Percentiles rank a stretch among this genome's conserved stretches.
Evolutionary conservation across 345 rosid species (phyloP).

Genomic region (Raphanus sativus): DNA sequence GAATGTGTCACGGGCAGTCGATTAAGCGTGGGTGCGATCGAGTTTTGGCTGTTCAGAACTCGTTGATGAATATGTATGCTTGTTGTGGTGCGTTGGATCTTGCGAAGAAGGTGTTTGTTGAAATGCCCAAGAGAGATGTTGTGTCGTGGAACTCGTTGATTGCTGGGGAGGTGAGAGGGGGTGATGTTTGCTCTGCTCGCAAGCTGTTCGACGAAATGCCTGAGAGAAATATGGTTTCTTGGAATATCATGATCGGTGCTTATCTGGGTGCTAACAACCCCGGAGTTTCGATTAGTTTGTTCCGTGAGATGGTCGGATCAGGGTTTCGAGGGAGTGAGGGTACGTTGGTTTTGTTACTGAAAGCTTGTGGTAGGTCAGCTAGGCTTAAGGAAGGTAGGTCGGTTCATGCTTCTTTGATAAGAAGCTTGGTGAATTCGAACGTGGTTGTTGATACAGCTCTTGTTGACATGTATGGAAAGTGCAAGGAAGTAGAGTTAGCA

Average conservation of each 20-base stretch:
- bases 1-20: constrained; percentile 60
- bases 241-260: constrained; percentile 65
- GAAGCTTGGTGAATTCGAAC: constrained; percentile 32
- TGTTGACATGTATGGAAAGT: constrained; percentile 65
- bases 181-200: constrained; percentile 44
- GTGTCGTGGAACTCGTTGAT: constrained; percentile 61
- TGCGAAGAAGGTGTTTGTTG: constrained; percentile 52
- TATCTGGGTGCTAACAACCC: constrained; percentile 53
- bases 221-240: constrained; percentile 49
- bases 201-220: constrained; percentile 53
- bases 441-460: constrained; percentile 50
- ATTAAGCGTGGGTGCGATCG: constrained; percentile 52
- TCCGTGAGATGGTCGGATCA: constrained; percentile 50
- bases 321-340: constrained; percentile 46
- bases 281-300: constrained; percentile 56
- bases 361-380: constrained; percentile 64
- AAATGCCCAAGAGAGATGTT: constrained; percentile 51
- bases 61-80: constrained; percentile 52
- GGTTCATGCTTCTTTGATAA: constrained; percentile 56
- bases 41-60: constrained; percentile 56
- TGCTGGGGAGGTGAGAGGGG: constrained; percentile 28
- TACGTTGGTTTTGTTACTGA: constrained; percentile 47
- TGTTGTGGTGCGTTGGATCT: constrained; percentile 41
- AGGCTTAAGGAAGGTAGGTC: constrained; percentile 73
- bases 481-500: constrained; percentile 56